Evolutionary conservation across 805 yeast species (phyloP).

Genomic region (Saccharomyces kudriavzevii): DNA sequence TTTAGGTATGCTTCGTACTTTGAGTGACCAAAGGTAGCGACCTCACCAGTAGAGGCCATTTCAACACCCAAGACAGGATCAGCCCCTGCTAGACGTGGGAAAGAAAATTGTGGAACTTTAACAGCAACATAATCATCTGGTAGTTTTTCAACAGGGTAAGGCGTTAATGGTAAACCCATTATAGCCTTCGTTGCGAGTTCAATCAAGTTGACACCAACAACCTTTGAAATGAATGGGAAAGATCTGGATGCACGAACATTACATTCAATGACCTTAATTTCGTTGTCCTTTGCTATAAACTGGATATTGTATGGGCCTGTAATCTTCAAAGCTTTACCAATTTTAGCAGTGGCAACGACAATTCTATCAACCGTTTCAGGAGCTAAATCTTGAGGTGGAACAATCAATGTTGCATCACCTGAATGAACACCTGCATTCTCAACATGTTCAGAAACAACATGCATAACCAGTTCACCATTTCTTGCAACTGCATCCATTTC

Average conservation of each 20-base stretch:
- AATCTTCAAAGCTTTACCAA: constrained; percentile 87
- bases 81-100: constrained; percentile 94
- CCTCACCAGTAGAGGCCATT: constrained; percentile 99
- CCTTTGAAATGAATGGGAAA: constrained; percentile 97
- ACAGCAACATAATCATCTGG: constrained; percentile 94
- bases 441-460: constrained; percentile 96
- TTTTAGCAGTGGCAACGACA: constrained; percentile 91
- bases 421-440: constrained; percentile 99
- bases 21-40: constrained; percentile 92
- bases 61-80: constrained; percentile 97
- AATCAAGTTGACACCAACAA: constrained; percentile 89
- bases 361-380: constrained; percentile 86
- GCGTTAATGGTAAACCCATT: constrained; percentile 75
- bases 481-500: constrained; percentile 98
- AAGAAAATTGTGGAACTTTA: constrained; percentile 95
- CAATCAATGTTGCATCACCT: constrained; percentile 96
- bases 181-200: constrained; percentile 97
- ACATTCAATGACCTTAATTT: constrained; percentile 96
- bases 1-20: constrained; percentile 96
- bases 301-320: constrained; percentile 98
- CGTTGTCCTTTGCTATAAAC: constrained; percentile 90
- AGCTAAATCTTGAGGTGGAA: constrained; percentile 92
- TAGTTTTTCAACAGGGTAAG: constrained; percentile 82
- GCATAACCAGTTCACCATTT: constrained; percentile 91
- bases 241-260: constrained; percentile 99